Evolutionary conservation across 2,329 filamentous ascomycete species (phyloP).

Genomic region (Fusarium citri): DNA sequence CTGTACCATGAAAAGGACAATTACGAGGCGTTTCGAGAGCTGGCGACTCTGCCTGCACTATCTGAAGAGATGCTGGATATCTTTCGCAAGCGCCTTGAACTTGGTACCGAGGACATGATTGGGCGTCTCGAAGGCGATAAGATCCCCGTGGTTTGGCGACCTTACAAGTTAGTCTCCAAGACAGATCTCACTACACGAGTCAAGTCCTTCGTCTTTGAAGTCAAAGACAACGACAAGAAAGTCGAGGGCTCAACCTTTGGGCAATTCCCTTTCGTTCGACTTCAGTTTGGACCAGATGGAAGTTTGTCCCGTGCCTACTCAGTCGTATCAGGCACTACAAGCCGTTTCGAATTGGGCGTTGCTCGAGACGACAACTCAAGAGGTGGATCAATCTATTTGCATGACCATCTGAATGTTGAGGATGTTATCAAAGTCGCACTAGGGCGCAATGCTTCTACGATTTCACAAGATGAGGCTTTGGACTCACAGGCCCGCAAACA

Average conservation of each 20-base stretch:
- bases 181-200: constrained; percentile 2
- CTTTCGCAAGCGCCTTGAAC: constrained; percentile 7
- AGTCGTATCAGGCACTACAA: constrained; percentile 16
- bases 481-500: not conserved
- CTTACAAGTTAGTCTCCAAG: constrained; percentile 19
- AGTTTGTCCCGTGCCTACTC: constrained; percentile 24
- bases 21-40: constrained; percentile 6
- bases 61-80: constrained; percentile 24
- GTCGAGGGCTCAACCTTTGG: not conserved
- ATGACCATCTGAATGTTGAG: not conserved
- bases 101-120: constrained; percentile 25
- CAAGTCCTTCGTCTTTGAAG: constrained; percentile 22
- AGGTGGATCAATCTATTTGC: constrained; percentile 24
- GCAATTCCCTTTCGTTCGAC: constrained; percentile 16
- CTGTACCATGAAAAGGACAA: constrained; percentile 27
- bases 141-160: constrained; percentile 16
- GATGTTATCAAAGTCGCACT: constrained; percentile 19
- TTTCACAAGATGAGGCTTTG: no score
- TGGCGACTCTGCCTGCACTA: not conserved
- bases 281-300: constrained; percentile 14
- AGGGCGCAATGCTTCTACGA: not conserved
- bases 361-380: constrained; percentile 19
- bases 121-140: constrained; percentile 21
- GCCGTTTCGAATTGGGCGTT: constrained; percentile 12
- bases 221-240: not conserved